phyloP scores from a whole-genome alignment of 768 basidiomycete species.

The button mushroom (Agaricus bisporus) region DNA sequence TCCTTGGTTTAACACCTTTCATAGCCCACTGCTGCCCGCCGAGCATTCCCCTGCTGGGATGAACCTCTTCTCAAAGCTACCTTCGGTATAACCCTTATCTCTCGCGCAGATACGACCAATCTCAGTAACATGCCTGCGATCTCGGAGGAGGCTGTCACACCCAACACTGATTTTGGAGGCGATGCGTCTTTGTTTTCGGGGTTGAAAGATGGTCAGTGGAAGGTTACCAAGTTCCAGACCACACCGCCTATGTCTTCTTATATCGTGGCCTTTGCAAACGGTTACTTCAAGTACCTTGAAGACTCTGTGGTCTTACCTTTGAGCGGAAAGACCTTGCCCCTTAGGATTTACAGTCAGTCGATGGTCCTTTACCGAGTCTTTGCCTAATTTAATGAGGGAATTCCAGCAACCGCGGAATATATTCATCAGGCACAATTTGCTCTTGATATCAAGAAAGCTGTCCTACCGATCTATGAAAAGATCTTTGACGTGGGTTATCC shows the following conservation, averaged over 20 bases:
- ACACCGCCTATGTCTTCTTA: conserved; percentile 89
- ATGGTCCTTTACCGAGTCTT: background rate
- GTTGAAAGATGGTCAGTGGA: conserved; percentile 48
- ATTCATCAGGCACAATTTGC: conserved; percentile 84
- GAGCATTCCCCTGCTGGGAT: conserved; percentile 88
- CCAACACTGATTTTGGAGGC: conserved; percentile 27
- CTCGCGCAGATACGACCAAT: conserved; percentile 67
- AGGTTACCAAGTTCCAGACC: conserved; percentile 72
- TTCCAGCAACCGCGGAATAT: conserved; percentile 67
- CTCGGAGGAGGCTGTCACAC: conserved; percentile 47
- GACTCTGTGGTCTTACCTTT: conserved; percentile 73
- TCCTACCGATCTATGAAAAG: conserved; percentile 86
- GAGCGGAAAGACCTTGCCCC: conserved; percentile 72
- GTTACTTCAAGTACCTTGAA: conserved; percentile 68
- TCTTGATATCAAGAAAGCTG: conserved; percentile 77
- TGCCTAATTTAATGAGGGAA: background rate
- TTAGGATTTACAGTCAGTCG: conserved; percentile 75
- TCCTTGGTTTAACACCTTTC: background rate
- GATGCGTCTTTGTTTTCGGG: conserved; percentile 4
- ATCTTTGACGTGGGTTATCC: conserved; percentile 92
- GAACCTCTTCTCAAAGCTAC: conserved; percentile 89
- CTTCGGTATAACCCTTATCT: conserved; percentile 71
- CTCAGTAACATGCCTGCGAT: conserved; percentile 83
- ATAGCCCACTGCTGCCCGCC: conserved; percentile 80
- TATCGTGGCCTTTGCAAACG: conserved; percentile 84